Evolutionary conservation across 2,329 filamentous ascomycete species (phyloP), one percentile per base, ranked within the genome.

Genomic region (Cercospora zeae-maydis): DNA sequence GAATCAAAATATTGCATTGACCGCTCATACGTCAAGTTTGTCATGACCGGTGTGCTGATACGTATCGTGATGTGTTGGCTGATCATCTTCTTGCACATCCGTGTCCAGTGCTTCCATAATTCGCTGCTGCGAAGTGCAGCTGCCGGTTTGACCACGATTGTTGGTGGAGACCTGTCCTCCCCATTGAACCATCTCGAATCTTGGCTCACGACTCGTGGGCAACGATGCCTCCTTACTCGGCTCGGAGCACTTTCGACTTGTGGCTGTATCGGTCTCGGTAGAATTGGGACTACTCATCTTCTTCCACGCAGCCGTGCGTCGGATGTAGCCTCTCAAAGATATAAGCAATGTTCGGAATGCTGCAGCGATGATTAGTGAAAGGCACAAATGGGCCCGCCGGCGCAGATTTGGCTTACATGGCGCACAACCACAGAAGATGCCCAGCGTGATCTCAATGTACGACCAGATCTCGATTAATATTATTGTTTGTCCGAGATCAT

Each of bases 341-440:
- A 31, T 36, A 14, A 37, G 51, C 14, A 59, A 16, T 10, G 57
- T 39, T 10, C 33, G 27, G 21, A 59, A 59, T 24, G 57, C 57
- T 59, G 30, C 31, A 19, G n/a, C 8, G 30, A 21, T 52, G 13
- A 39, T 59, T 4, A 59, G 57, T 9, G 14, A 9, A n/a, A 24
- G 30, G 30, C 0, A 36, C 21, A 27, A 14, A 0, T n/a, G 21
- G 14, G 14, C 14, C 42, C 42, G 21, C 2, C 8, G 13, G 1
- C 21, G 4, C 42, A 30, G 11, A 27, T 2, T 49, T n/a, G 5
- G 33, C 57, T 59, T 52, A 59, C 57, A 59, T 19, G 57, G 57
- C 31, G 33, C 33, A 49, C 57, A 59, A 1, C 57, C 57, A 39
- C 57, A 59, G 45, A 59, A 59, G 3, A 51, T 59, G 5, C n/a